Evolutionary conservation across 1,284 basidiomycete genomes (phyloP).

Genomic region (Clitocybe nebularis): DNA sequence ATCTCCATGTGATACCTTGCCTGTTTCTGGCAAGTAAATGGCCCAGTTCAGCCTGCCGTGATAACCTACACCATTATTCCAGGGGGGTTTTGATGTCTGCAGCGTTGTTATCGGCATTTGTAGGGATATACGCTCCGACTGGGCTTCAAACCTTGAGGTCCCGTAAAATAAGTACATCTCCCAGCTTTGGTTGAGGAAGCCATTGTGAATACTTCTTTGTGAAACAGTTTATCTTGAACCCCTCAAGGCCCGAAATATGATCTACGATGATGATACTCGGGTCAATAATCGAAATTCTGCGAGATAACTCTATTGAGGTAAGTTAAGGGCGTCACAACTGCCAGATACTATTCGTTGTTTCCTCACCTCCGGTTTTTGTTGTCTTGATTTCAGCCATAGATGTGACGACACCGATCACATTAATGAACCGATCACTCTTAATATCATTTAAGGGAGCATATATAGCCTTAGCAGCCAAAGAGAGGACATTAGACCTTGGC

Average conservation of each 20-base stretch:
- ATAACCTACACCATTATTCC: constrained; percentile 37
- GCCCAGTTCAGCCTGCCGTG: constrained; percentile 37
- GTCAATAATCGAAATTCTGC: constrained; percentile 38
- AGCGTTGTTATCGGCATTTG: background rate
- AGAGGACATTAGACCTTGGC: too few species aligned
- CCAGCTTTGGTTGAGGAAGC: constrained; percentile 42
- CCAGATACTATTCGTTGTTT: too few species aligned
- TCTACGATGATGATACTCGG: constrained; percentile 33
- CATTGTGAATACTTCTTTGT: constrained; percentile 39
- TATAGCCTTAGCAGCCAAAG: constrained; percentile 3
- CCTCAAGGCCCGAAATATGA: constrained; percentile 17
- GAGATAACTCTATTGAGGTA: constrained; percentile 25
- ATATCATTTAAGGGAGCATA: constrained; percentile 4
- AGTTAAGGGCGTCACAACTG: too few species aligned
- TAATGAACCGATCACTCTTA: background rate
- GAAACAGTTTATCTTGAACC: constrained; percentile 49
- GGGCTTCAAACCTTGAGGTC: constrained; percentile 30
- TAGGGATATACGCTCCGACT: background rate
- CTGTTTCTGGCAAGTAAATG: constrained; percentile 26
- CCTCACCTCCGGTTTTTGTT: constrained; percentile 21
- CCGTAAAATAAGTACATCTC: constrained; percentile 43
- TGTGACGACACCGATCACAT: constrained; percentile 13
- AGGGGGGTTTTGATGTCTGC: too few species aligned
- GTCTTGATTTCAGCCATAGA: constrained; percentile 6
- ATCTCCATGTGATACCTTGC: constrained; percentile 28